Evolutionary conservation across 495 filamentous ascomycete species (phyloP).

Genomic region (Aspergillus haitiensis): DNA sequence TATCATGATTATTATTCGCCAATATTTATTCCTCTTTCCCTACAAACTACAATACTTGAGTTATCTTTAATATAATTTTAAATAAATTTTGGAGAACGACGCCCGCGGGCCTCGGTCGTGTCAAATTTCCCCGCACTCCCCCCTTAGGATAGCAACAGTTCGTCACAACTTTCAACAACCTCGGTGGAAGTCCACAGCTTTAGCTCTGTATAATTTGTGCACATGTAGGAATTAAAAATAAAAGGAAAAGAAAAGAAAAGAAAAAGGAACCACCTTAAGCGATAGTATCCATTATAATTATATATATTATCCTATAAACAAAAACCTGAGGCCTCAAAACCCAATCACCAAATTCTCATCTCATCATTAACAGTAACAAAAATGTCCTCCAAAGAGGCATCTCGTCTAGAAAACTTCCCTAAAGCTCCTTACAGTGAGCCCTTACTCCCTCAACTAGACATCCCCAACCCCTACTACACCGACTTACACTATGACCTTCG

Average conservation of each 20-base stretch:
- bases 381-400: slow-evolving; percentile 18
- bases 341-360: background rate
- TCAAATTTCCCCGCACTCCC: no score
- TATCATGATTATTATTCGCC: no score
- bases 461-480: slow-evolving; percentile 50
- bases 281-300: background rate
- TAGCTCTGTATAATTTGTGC: no score
- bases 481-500: slow-evolving; percentile 47
- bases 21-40: no score
- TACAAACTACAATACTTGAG: no score
- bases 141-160: no score
- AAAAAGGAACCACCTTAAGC: no score
- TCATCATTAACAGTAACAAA: background rate
- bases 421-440: slow-evolving; percentile 46
- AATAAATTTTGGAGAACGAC: background rate
- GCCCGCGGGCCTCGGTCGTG: slow-evolving; percentile 5
- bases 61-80: no score
- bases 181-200: no score
- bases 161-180: no score
- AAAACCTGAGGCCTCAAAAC: background rate
- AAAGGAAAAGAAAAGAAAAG: no score
- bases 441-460: slow-evolving; percentile 40
- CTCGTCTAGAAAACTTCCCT: slow-evolving; percentile 26
- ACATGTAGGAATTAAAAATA: no score
- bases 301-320: background rate